Evolutionary conservation across 2,329 filamentous ascomycete species (phyloP), one percentile per base, ranked within the genome.

Genomic region (Tolypocladium cylindrosporum): DNA sequence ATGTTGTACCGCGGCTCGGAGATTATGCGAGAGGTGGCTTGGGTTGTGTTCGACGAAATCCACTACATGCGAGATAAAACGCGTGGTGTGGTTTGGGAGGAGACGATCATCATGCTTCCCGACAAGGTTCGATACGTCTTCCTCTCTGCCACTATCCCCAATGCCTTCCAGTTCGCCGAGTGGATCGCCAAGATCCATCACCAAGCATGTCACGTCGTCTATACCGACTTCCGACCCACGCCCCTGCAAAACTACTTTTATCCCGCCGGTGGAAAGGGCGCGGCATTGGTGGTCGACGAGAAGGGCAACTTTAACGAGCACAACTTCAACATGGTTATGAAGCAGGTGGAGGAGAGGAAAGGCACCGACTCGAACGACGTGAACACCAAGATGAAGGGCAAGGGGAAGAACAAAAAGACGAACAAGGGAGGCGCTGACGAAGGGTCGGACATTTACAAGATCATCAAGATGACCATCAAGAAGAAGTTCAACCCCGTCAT

Each of bases 41-140:
- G 94, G 94, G 95, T 99, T 1, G 80, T 99, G 2, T 99, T 99
- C 66, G 94, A 99, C 74, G 94, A 99, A 74, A 96, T 99, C 61
- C 94, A 99, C 74, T 99, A 99, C 75, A 88, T 99, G 85, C 86
- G 94, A 68, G 94, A 99, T 74, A 95, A 95, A 74, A 83, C 85
- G 55, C 84, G 94, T 74, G 94, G 94, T 78, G 94, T 99, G 0
- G 94, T 99, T 2, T 99, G 94, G 94, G 94, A 99, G 73, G 94
- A 99, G 77, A 97, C 94, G 43, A 97, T 99, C 69, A 99, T 99
- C 68, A 81, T 99, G 64, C 80, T 99, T 37, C 94, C 94, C 4
- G 94, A 99, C 78, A 97, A 99, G 81, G 95, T 99, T 64, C 89
- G 91, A 76, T 99, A 97, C 69, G 95, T 99, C 58, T 99, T 99